Base-by-base conservation (phyloP, 2,329 filamentous ascomycete species). In the Cytospora piceae region DNA sequence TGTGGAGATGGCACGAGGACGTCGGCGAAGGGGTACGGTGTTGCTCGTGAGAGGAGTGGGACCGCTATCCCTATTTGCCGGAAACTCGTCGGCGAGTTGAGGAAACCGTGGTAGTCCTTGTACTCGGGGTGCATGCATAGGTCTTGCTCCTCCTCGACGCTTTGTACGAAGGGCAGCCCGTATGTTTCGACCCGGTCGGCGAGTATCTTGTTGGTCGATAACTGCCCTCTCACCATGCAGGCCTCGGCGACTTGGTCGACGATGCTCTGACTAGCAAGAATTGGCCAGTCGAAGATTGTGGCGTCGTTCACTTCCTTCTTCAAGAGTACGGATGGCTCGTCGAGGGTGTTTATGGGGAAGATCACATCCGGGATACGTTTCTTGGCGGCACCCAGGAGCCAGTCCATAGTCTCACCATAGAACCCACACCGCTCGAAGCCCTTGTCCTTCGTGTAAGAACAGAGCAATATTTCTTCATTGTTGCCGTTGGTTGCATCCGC, bases 111-210 rank as follows among this genome's bases (percentile, higher is more conserved):
- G 64, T 77, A 72, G 14, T 69, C 49, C 5, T 70, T 69, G 67
- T 82, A 82, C 29, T 83, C 78, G 0, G 78, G 75, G 54, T 85
- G 79, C 0, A 70, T 69, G 51, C 83, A 85, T 1, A 85, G 65
- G 55, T 84, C 75, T 57, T 71, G 75, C 1, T 71, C 66, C 0
- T 69, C 58, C 0, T 66, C 32, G 0, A 66, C 63, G 39, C 79
- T 70, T 3, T 70, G 71, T 7, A 82, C 73, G 51, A 82, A 82
- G 0, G 77, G 76, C 0, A 81, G 57, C 0, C 72, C 72, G 24
- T 69, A 76, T 0, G 70, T 72, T 0, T 74, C 60, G 11, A 68
- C 58, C 31, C 34, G 39, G 24, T 31, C 24, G 5, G n/a, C n/a
- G 2, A 56, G n/a, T 7, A 56, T 24, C 52, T 54, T 56, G 52